Conservation (phyloP, 2,329 filamentous ascomycete genomes). For the Lasiodiplodia sp. region DNA sequence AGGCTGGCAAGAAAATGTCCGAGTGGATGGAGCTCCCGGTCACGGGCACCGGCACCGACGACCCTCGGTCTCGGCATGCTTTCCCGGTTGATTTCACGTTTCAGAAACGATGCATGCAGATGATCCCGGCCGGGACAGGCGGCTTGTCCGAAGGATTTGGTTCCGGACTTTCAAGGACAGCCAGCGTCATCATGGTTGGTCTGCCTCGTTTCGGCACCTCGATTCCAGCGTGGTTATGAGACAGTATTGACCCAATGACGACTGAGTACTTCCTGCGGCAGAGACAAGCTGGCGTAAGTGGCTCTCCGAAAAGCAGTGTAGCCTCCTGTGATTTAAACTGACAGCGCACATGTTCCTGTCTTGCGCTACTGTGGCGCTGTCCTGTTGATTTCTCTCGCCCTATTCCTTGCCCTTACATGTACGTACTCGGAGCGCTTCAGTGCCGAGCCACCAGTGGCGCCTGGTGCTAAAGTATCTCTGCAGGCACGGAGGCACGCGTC, state of each 20-base stretch:
- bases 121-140: not conserved
- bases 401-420: not conserved
- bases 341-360: not conserved
- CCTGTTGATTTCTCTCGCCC: not conserved
- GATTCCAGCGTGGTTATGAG: not conserved
- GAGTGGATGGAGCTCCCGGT: not conserved
- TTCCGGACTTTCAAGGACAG: not conserved
- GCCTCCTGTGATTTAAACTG: not conserved
- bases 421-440: not conserved
- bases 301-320: too few relatives aligned
- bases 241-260: not conserved
- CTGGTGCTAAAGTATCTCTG: not conserved
- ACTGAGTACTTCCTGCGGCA: not conserved
- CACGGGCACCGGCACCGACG: not conserved
- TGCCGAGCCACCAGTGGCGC: not conserved
- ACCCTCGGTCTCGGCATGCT: not conserved
- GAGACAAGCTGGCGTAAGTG: not conserved
- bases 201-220: not conserved
- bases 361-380: conserved; percentile 12
- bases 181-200: not conserved
- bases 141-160: not conserved
- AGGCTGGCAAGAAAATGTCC: not conserved
- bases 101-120: not conserved
- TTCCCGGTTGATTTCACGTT: not conserved
- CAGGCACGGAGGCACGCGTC: conserved; percentile 10